phyloP scores from a whole-genome alignment of 1,284 basidiomycete species.

The Sporisorium reilianum region DNA sequence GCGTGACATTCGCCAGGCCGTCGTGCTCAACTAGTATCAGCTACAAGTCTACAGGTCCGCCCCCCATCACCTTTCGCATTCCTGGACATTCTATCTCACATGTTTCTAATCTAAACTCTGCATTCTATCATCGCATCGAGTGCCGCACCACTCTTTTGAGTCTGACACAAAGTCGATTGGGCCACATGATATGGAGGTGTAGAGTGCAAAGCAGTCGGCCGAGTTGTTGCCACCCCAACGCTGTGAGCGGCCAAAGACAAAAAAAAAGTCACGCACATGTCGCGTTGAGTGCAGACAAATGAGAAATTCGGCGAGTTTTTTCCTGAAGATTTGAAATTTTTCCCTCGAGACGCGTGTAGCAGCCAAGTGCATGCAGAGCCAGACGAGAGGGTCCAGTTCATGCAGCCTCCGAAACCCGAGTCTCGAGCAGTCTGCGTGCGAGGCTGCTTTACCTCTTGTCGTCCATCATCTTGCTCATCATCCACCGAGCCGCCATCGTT shows the following conservation, averaged over 20 bases:
- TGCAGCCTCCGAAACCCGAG: conserved; percentile 30
- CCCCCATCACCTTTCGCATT: not conserved
- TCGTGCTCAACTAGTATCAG: conserved; percentile 34
- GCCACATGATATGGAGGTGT: not conserved
- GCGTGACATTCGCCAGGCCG: conserved; percentile 52
- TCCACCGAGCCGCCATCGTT: no score
- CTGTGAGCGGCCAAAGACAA: no score
- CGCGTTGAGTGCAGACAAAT: conserved; percentile 5
- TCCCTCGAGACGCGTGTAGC: not conserved
- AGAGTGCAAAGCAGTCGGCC: not conserved
- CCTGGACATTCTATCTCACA: not conserved
- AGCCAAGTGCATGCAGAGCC: no score
- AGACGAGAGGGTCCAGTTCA: conserved; percentile 8
- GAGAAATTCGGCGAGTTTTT: conserved; percentile 1
- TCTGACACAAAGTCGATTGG: no score
- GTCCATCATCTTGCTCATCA: no score
- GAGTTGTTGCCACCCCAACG: not conserved
- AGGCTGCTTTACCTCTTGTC: no score
- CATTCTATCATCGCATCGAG: no score
- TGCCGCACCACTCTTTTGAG: no score
- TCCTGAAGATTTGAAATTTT: conserved; percentile 13
- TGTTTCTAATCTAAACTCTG: not conserved
- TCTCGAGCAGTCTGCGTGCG: no score
- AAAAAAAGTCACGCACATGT: conserved; percentile 6
- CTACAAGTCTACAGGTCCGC: no score